Percentiles rank a stretch among this genome's conserved stretches.
Conservation (phyloP, 208 protist genomes). For the Trichomonas gallinae region DNA sequence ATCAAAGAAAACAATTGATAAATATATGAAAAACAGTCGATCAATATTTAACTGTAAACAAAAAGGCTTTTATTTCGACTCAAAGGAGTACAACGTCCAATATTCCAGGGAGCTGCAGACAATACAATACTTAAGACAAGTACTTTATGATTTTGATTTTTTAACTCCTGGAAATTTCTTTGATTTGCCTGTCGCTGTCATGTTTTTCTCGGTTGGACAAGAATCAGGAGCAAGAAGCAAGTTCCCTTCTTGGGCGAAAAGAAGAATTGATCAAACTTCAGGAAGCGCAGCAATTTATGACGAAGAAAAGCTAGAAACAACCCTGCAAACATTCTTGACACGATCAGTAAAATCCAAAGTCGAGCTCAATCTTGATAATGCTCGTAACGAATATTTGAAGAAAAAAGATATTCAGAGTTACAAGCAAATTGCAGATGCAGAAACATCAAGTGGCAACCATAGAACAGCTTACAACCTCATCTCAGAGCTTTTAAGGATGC, state of each 20-base stretch:
- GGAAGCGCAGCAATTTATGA: not conserved
- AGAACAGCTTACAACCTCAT: not conserved
- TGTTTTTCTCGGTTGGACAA: not conserved
- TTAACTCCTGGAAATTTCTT: not conserved
- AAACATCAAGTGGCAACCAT: not conserved
- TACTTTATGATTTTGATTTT: not conserved
- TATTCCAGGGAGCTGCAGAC: not conserved
- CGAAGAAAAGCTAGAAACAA: not conserved
- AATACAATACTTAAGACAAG: not conserved
- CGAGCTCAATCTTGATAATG: not conserved
- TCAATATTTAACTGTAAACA: not conserved
- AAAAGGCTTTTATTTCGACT: not conserved
- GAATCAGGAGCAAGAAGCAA: not conserved
- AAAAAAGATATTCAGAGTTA: not conserved
- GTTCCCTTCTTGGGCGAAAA: not conserved
- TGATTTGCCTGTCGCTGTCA: not conserved
- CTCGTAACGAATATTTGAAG: not conserved
- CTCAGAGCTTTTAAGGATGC: not conserved
- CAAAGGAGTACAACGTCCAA: not conserved
- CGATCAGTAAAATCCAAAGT: not conserved
- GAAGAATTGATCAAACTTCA: not conserved
- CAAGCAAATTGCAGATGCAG: not conserved
- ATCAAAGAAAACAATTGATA: not conserved
- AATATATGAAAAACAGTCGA: not conserved
- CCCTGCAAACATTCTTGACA: not conserved